Evolutionary conservation across 2,329 filamentous ascomycete genomes (phyloP).

Genomic region (Fusarium subglutinans): DNA sequence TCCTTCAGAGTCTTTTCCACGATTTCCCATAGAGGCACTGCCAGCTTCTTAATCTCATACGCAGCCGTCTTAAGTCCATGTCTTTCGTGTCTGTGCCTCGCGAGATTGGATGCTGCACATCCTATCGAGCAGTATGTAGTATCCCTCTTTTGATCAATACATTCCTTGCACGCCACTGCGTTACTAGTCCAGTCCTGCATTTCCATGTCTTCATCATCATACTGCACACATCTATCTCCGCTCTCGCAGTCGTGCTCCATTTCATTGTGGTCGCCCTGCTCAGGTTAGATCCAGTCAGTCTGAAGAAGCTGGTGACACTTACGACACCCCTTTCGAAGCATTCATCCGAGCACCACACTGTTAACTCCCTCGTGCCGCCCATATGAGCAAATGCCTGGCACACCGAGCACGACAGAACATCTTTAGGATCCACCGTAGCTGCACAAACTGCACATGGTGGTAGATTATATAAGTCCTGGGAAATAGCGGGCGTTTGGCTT

Average conservation of each 20-base stretch:
- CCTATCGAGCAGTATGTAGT: conserved; percentile 53
- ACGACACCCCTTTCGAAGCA: conserved; percentile 55
- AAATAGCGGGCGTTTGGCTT: conserved; percentile 42
- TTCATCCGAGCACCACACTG: conserved; percentile 57
- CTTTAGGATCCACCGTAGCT: conserved; percentile 45
- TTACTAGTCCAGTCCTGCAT: conserved; percentile 48
- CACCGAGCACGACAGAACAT: conserved; percentile 55
- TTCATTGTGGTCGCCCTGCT: conserved; percentile 51
- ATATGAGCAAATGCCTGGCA: conserved; percentile 56
- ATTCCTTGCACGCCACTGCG: conserved; percentile 54
- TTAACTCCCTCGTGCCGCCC: conserved; percentile 48
- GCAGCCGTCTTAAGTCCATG: conserved; percentile 43
- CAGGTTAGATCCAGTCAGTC: conserved; percentile 35
- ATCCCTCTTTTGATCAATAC: conserved; percentile 49
- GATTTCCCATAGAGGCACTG: conserved; percentile 37
- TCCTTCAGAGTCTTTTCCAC: conserved; percentile 43
- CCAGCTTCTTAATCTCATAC: conserved; percentile 36
- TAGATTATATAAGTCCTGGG: conserved; percentile 49
- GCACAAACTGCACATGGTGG: conserved; percentile 54
- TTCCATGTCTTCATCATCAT: conserved; percentile 51
- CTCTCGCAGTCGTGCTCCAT: conserved; percentile 54
- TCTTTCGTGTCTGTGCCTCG: conserved; percentile 49
- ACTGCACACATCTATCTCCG: conserved; percentile 52
- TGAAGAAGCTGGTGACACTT: conserved; percentile 33
- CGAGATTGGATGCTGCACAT: conserved; percentile 55